Evolutionary conservation across 768 basidiomycete genomes (phyloP).

Genomic region (Hygrocybe coccinea): DNA sequence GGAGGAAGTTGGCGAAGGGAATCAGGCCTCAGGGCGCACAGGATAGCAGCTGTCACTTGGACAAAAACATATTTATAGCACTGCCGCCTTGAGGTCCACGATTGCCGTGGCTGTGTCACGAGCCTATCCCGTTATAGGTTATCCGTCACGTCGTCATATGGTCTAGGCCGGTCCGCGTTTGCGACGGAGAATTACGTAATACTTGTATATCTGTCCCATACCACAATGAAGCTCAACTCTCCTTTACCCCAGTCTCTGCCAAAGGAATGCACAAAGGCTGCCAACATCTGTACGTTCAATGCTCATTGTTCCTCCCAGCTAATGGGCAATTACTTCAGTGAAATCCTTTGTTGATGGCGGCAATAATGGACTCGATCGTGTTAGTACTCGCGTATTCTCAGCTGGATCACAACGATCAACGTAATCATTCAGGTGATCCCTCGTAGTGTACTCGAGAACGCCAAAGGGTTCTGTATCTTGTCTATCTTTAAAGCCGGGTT

Average conservation of each 20-base stretch:
- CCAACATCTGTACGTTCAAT: conserved; percentile 67
- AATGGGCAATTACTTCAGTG: conserved; percentile 42
- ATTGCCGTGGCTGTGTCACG: too few species aligned
- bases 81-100: too few species aligned
- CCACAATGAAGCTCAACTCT: conserved; percentile 43
- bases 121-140: too few species aligned
- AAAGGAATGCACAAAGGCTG: conserved; percentile 84
- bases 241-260: conserved; percentile 57
- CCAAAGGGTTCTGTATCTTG: conserved; percentile 83
- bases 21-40: not conserved
- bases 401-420: not conserved
- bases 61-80: too few species aligned
- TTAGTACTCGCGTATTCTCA: not conserved
- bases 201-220: too few species aligned
- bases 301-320: conserved; percentile 6
- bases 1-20: not conserved
- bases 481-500: conserved; percentile 78
- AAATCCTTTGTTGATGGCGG: conserved; percentile 75
- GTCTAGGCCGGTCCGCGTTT: too few species aligned
- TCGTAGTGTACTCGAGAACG: conserved; percentile 44
- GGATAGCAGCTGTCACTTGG: not conserved
- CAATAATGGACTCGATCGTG: conserved; percentile 82
- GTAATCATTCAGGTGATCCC: conserved; percentile 35
- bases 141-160: too few species aligned
- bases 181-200: too few species aligned